Evolutionary conservation across 345 rosid genomes (phyloP).

Genomic region (Salix brachista): DNA sequence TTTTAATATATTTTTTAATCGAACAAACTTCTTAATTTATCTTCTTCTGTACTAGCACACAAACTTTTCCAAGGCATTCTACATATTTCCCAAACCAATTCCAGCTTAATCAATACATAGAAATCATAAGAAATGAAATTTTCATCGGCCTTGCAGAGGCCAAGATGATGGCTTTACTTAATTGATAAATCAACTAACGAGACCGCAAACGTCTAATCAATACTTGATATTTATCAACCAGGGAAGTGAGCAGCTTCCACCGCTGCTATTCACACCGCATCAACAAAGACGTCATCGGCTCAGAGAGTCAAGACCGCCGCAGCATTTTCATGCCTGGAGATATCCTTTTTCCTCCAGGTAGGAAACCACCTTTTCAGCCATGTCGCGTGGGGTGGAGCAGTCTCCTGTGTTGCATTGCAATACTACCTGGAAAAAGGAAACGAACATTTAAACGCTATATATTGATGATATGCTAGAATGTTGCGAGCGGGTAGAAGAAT

Average conservation of each 20-base stretch:
- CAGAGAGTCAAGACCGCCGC: not conserved
- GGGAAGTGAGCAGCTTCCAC: not conserved
- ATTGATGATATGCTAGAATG: not conserved
- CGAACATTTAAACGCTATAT: not conserved
- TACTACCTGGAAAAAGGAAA: slow-evolving; percentile 7
- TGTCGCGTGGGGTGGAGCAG: slow-evolving; percentile 11
- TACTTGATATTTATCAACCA: not conserved
- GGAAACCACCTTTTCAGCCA: slow-evolving; percentile 21
- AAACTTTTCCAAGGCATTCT: not conserved
- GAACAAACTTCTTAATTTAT: too few species aligned
- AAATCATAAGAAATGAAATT: not conserved
- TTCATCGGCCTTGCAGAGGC: not conserved
- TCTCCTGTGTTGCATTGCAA: slow-evolving; percentile 14
- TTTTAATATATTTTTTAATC: too few species aligned
- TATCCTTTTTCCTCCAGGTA: slow-evolving; percentile 23
- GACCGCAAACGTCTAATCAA: not conserved
- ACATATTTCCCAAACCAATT: not conserved
- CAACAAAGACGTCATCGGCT: not conserved
- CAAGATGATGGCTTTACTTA: not conserved
- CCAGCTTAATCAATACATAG: not conserved
- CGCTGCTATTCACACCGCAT: not conserved
- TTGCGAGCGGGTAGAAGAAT: not conserved
- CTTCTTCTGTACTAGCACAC: not conserved
- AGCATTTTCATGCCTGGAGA: slow-evolving; percentile 13
- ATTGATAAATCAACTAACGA: not conserved